A percentile compares a stretch with the other conserved stretches of the same genome.
Evolutionary conservation across 2,329 filamentous ascomycete genomes (phyloP).

Genomic region (Monosporascus sp.): DNA sequence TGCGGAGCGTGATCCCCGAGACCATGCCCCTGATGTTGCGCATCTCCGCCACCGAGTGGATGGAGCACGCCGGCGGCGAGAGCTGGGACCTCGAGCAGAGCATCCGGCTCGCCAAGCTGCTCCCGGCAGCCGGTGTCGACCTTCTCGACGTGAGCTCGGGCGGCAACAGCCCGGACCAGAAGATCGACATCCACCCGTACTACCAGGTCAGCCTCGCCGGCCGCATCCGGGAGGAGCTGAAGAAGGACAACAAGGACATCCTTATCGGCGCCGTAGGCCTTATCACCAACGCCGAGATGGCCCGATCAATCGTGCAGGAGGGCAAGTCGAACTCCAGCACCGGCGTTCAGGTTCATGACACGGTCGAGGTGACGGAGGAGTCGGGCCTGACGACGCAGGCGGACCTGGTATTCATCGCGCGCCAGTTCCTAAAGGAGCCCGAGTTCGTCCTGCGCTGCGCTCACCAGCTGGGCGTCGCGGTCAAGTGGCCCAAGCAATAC

Average conservation of each 20-base stretch:
- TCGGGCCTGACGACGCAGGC: constrained; percentile 38
- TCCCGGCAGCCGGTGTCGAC: constrained; percentile 72
- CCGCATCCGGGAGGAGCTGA: constrained; percentile 62
- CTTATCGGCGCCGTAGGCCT: constrained; percentile 70
- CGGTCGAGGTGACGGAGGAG: constrained; percentile 35
- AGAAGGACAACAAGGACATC: constrained; percentile 43
- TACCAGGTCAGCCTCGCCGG: constrained; percentile 74
- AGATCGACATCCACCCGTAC: constrained; percentile 55
- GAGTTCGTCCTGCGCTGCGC: constrained; percentile 71
- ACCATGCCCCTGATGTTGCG: constrained; percentile 53
- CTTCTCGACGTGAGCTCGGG: constrained; percentile 77
- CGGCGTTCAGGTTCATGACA: constrained; percentile 28
- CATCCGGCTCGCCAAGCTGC: constrained; percentile 60
- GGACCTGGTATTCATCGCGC: constrained; percentile 69
- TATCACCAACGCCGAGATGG: constrained; percentile 65
- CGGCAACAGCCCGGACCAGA: constrained; percentile 60
- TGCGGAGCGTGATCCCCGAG: constrained; percentile 47
- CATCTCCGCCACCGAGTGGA: constrained; percentile 60
- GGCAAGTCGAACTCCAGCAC: constrained; percentile 16
- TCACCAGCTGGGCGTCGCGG: constrained; percentile 63
- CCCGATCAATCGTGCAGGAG: constrained; percentile 52
- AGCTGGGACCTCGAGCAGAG: constrained; percentile 68
- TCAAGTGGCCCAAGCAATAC: constrained; percentile 69
- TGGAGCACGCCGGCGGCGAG: constrained; percentile 40
- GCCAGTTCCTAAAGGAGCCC: constrained; percentile 78